phyloP scores from a whole-genome alignment of 768 basidiomycete species.

The Amanita polypyramis region DNA sequence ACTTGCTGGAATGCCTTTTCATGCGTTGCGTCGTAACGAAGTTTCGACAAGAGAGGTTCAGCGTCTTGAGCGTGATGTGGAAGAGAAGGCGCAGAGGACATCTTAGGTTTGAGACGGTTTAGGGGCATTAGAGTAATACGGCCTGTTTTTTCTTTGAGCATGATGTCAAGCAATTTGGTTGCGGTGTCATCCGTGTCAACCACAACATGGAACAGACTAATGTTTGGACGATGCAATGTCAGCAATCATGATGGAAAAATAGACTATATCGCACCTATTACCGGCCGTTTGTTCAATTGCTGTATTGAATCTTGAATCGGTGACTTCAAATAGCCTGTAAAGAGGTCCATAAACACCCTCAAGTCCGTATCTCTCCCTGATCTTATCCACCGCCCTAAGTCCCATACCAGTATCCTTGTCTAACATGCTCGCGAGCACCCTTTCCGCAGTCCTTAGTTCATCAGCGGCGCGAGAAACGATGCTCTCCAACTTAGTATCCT shows the following conservation, averaged over 20 bases:
- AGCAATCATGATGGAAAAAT: constrained; percentile 7
- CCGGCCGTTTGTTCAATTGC: constrained; percentile 94
- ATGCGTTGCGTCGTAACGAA: constrained; percentile 61
- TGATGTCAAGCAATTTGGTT: constrained; percentile 79
- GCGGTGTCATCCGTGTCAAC: constrained; percentile 96
- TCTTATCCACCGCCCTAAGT: constrained; percentile 75
- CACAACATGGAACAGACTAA: constrained; percentile 91
- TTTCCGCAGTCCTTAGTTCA: constrained; percentile 74
- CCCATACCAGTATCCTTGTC: constrained; percentile 96
- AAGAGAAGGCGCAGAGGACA: constrained; percentile 28
- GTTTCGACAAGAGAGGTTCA: constrained; percentile 73
- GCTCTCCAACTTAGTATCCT: constrained; percentile 82
- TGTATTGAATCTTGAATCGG: constrained; percentile 80
- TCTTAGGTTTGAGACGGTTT: constrained; percentile 81
- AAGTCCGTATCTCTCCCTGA: constrained; percentile 64
- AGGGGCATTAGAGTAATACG: constrained; percentile 98
- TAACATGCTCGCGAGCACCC: constrained; percentile 82
- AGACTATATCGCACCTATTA: constrained; percentile 52
- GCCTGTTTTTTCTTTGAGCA: constrained; percentile 89
- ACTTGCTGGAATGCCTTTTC: constrained; percentile 91
- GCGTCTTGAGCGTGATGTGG: constrained; percentile 63
- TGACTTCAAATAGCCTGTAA: constrained; percentile 87
- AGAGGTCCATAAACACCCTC: constrained; percentile 89
- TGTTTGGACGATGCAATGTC: not conserved
- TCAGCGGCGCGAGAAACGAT: constrained; percentile 67